Percentiles rank a stretch among this genome's conserved stretches.
Conservation (phyloP, 2,329 filamentous ascomycete genomes). For the Bisporella sp. region DNA sequence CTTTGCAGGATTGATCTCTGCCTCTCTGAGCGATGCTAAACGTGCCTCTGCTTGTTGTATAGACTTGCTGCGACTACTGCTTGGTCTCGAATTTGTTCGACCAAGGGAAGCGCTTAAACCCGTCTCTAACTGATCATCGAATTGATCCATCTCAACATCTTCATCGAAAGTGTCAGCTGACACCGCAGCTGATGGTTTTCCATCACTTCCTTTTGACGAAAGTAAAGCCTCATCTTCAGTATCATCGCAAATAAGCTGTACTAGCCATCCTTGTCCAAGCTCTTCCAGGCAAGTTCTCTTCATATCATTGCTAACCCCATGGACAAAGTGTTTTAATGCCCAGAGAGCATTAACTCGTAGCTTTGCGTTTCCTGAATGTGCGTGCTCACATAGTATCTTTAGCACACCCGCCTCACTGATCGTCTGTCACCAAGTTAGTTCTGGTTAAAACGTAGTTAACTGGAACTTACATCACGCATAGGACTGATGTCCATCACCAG, state of each 20-base stretch:
- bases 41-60: slow-evolving; percentile 44
- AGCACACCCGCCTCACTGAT: slow-evolving; percentile 70
- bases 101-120: slow-evolving; percentile 13
- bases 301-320: slow-evolving; percentile 60
- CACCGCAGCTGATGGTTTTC: slow-evolving; percentile 5
- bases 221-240: slow-evolving; percentile 46
- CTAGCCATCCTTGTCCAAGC: slow-evolving; percentile 72
- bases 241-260: slow-evolving; percentile 66
- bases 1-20: slow-evolving; percentile 60
- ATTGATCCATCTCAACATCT: slow-evolving; percentile 49
- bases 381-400: slow-evolving; percentile 73
- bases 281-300: slow-evolving; percentile 75
- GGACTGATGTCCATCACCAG: slow-evolving; percentile 84
- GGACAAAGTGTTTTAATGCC: slow-evolving; percentile 87
- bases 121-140: slow-evolving; percentile 32
- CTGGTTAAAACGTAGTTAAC: not conserved
- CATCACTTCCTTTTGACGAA: slow-evolving; percentile 26
- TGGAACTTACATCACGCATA: slow-evolving; percentile 66
- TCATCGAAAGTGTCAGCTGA: slow-evolving; percentile 42
- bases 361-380: slow-evolving; percentile 71
- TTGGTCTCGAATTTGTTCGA: slow-evolving; percentile 17
- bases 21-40: slow-evolving; percentile 49
- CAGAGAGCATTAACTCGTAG: slow-evolving; percentile 82
- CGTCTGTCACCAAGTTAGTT: slow-evolving; percentile 38
- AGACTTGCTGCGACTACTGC: slow-evolving; percentile 24